Percentiles rank a stretch among this genome's conserved stretches.
Evolutionary conservation across 202 grass and related monocot species (phyloP).

Genomic region (Schoenoplectus tabernaemontani): DNA sequence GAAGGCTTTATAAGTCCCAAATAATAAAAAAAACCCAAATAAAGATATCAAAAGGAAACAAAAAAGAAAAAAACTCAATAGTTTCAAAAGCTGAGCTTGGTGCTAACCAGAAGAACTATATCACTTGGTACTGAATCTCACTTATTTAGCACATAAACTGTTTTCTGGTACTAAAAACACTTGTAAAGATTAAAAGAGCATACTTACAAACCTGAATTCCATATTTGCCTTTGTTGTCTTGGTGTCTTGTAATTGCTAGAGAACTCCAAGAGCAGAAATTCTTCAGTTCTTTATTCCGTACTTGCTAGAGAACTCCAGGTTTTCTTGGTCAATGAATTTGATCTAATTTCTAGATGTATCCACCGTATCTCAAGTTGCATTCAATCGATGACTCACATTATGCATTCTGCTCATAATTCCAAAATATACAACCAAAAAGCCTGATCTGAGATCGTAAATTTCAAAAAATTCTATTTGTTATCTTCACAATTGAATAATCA

Average conservation of each 20-base stretch:
- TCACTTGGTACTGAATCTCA: background rate
- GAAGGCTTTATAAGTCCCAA: background rate
- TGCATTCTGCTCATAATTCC: background rate
- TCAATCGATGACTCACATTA: conserved; percentile 4
- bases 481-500: conserved; percentile 17
- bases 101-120: background rate
- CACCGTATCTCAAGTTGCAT: background rate
- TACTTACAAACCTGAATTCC: conserved; percentile 9
- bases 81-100: background rate
- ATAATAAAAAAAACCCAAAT: too few relatives aligned
- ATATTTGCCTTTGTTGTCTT: background rate
- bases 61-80: background rate
- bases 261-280: background rate
- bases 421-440: conserved; percentile 21
- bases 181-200: background rate
- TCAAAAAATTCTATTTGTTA: conserved; percentile 7
- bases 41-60: background rate
- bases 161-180: background rate
- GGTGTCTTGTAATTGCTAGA: background rate
- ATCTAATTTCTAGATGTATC: background rate
- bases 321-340: background rate
- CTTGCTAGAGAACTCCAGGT: too few relatives aligned
- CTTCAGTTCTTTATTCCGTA: background rate
- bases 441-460: conserved; percentile 19
- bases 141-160: background rate